phyloP scores from a whole-genome alignment of 139 green algal species.

The Chlorella sorokiniana region DNA sequence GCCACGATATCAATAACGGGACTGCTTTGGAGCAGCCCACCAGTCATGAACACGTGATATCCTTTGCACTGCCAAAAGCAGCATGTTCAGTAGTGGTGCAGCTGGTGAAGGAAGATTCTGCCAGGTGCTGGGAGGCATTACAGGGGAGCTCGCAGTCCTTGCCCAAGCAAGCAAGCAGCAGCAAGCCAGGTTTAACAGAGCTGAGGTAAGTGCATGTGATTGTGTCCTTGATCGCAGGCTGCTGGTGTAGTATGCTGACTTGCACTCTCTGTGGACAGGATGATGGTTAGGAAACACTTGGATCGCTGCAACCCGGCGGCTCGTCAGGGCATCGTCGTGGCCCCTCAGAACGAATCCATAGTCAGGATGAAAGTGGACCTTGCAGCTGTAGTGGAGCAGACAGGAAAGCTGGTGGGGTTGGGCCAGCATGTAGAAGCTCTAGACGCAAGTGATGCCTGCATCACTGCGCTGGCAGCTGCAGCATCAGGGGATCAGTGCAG shows the following conservation, averaged over 20 bases:
- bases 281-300: too few species aligned
- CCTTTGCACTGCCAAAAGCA: not conserved
- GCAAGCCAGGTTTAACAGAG: not conserved
- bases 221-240: too few species aligned
- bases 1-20: too few species aligned
- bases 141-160: not conserved
- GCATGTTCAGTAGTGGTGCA: not conserved
- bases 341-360: too few species aligned
- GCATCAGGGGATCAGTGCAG: not conserved
- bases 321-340: too few species aligned
- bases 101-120: not conserved
- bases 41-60: too few species aligned
- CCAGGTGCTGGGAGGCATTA: slow-evolving; percentile 4
- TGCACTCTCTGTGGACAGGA: too few species aligned
- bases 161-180: not conserved
- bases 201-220: slow-evolving; percentile 9
- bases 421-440: slow-evolving; percentile 1
- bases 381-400: not conserved
- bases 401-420: not conserved
- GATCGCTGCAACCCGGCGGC: not conserved
- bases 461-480: not conserved
- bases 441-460: not conserved
- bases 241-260: too few species aligned
- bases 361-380: not conserved
- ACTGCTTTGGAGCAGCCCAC: too few species aligned